Percentiles rank a stretch among this genome's conserved stretches.
phyloP scores from a whole-genome alignment of 2,329 filamentous ascomycete genomes.

The Neofusicoccum cordaticola region DNA sequence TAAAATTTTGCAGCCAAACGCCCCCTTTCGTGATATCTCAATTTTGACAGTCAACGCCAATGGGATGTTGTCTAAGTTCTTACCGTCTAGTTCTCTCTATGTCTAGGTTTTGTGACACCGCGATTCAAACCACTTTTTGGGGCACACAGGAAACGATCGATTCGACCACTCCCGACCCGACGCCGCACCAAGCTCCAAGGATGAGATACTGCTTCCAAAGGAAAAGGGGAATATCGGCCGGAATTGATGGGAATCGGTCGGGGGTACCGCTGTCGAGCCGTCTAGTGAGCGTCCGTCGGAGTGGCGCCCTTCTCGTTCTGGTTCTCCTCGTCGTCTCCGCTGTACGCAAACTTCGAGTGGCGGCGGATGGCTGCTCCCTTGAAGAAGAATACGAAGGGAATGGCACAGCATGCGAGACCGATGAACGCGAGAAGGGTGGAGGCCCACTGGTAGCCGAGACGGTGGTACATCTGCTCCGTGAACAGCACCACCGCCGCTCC shows the following conservation, averaged over 20 bases:
- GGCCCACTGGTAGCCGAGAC: constrained; percentile 74
- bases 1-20: not conserved
- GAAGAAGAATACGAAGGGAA: constrained; percentile 79
- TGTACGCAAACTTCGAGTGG: constrained; percentile 70
- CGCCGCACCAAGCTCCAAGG: not conserved
- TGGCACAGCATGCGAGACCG: constrained; percentile 72
- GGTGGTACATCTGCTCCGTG: constrained; percentile 68
- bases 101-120: not conserved
- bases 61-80: not conserved
- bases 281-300: not conserved
- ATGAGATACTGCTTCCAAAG: not conserved
- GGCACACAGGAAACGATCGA: not conserved
- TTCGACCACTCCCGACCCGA: not conserved
- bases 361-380: constrained; percentile 70
- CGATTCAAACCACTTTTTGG: not conserved
- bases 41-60: not conserved
- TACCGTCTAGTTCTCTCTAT: not conserved
- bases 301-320: constrained; percentile 16
- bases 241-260: not conserved
- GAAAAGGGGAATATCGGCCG: too few species aligned
- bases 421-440: constrained; percentile 70
- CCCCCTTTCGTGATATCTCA: not conserved
- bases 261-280: too few species aligned
- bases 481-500: constrained; percentile 75
- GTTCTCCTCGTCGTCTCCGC: constrained; percentile 54